Base-by-base conservation (phyloP, 2,329 filamentous ascomycete genomes). In the Aspergillus sp. region DNA sequence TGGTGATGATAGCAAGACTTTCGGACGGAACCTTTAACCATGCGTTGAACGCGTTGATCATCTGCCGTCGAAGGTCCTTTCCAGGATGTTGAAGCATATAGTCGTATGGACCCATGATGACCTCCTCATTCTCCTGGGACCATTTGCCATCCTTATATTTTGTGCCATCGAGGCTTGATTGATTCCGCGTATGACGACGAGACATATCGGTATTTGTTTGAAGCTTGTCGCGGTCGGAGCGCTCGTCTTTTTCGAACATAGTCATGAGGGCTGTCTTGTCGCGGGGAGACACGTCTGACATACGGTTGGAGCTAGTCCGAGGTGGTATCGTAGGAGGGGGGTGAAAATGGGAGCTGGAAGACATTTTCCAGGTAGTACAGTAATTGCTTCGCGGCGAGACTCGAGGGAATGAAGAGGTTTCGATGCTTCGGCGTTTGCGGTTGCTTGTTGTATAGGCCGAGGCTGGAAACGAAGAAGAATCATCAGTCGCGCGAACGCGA, bases 171-270 rank as follows among this genome's bases (percentile, higher is more conserved):
- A 74, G 64, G 54, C 70, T 76, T 37, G 74, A 75, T 45, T 65
- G 68, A 58, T 73, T 76, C 45, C 71, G 71, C 15, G 63, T 66
- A 49, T 75, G 71, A 56, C 63, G 70, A 44, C 49, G 58, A 4
- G 60, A 59, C 27, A 63, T 55, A 22, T 64, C 58, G 30, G 66
- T 61, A 47, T 67, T 70, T 22, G 67, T 64, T 40, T 65, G 62
- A 39, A 66, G 62, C 22, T 59, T 63, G 86, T 77, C 86, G 84
- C 88, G 75, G 33, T 54, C 55, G 15, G 27, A 22, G 12, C 52
- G 13, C 13, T 44, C 34, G 17, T 86, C 80, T 55, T 79, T 80
- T 69, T 90, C 88, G 20, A 84, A 75, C 22, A 89, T 80, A 37
- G 83, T 79, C 19, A 77, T 79, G 20, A 86, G 73, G 24, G 82